These are phyloP conservation scores for Parafenestella ontariensis DNA, from an alignment of 2,329 filamentous ascomycete species.

Conservation along the genomic window DNA sequence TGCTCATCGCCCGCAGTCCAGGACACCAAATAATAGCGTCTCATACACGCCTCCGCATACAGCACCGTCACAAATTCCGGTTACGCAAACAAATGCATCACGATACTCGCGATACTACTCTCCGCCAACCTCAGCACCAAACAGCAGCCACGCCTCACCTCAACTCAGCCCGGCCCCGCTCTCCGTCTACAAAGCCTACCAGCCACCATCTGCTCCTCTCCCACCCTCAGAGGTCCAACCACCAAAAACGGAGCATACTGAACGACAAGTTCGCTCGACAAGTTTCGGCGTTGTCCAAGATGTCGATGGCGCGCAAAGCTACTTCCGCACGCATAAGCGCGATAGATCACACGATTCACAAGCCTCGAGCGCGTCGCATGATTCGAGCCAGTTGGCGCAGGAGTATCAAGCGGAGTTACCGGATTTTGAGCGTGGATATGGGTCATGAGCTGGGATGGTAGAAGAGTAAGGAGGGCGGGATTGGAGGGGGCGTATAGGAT, in stretches of 20 bases:
- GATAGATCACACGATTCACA: slow-evolving; percentile 23
- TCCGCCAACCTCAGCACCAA: slow-evolving; percentile 7
- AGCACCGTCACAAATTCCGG: background rate
- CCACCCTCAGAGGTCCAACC: background rate
- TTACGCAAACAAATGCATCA: slow-evolving; percentile 8
- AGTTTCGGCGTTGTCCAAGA: background rate
- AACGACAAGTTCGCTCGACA: background rate
- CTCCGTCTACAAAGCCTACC: slow-evolving; percentile 32
- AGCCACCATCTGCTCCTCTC: slow-evolving; percentile 5
- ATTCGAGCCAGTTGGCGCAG: slow-evolving; percentile 27
- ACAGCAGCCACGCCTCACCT: slow-evolving; percentile 10
- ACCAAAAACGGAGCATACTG: background rate
- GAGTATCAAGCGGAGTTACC: slow-evolving; percentile 36
- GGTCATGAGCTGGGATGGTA: background rate
- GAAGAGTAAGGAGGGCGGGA: background rate
- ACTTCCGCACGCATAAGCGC: slow-evolving; percentile 19
- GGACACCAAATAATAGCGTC: slow-evolving; percentile 2
- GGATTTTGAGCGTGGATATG: slow-evolving; percentile 28
- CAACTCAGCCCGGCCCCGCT: slow-evolving; percentile 9
- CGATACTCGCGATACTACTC: slow-evolving; percentile 22
- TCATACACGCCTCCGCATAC: background rate
- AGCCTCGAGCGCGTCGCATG: slow-evolving; percentile 19
- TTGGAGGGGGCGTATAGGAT: background rate
- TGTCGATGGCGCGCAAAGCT: slow-evolving; percentile 4
- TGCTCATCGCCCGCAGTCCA: slow-evolving; percentile 1